These are phyloP conservation scores for Lyophyllum shimeji DNA, from an alignment of 768 basidiomycete genomes.

Conservation along the genomic window DNA sequence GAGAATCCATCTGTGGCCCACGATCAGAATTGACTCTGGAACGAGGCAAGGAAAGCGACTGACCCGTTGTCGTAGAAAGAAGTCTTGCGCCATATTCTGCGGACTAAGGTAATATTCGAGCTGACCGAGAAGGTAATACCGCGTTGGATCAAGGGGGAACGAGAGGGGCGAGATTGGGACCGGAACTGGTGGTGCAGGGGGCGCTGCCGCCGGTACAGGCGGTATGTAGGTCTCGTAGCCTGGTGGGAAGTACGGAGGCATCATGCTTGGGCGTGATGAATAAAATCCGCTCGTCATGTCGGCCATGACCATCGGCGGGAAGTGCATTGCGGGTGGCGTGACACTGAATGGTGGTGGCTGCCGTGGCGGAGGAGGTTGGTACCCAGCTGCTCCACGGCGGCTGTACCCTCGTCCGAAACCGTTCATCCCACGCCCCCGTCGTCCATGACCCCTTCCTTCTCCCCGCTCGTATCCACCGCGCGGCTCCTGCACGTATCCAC, in stretches of 20 bases:
- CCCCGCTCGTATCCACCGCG: slow-evolving; percentile 2
- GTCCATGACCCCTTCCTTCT: slow-evolving; percentile 10
- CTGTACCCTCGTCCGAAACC: slow-evolving; percentile 37
- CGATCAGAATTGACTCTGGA: slow-evolving; percentile 1
- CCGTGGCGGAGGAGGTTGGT: slow-evolving; percentile 27
- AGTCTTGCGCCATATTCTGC: slow-evolving; percentile 88
- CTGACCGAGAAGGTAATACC: slow-evolving; percentile 75
- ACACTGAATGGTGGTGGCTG: slow-evolving; percentile 29
- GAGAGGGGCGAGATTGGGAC: slow-evolving; percentile 43
- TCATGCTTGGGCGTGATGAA: slow-evolving; percentile 18
- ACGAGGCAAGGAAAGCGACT: slow-evolving; percentile 22
- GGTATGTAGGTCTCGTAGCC: slow-evolving; percentile 27
- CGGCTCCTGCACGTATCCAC: slow-evolving; percentile 7
- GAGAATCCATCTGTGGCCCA: slow-evolving; percentile 73
- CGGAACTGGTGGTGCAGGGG: slow-evolving; percentile 38
- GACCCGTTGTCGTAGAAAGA: slow-evolving; percentile 77
- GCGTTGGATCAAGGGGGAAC: slow-evolving; percentile 63
- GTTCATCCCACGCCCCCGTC: slow-evolving; percentile 31
- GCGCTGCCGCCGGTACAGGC: slow-evolving; percentile 25
- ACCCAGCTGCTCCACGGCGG: slow-evolving; percentile 33
- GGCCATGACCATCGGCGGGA: slow-evolving; percentile 25
- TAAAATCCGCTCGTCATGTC: slow-evolving; percentile 23
- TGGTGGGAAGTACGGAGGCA: slow-evolving; percentile 27
- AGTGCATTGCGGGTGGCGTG: slow-evolving; percentile 30
- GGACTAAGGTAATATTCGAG: slow-evolving; percentile 91